These are phyloP conservation scores for Diaporthe sp. DNA, from an alignment of 2,329 filamentous ascomycete species.

Conservation along the genomic window DNA sequence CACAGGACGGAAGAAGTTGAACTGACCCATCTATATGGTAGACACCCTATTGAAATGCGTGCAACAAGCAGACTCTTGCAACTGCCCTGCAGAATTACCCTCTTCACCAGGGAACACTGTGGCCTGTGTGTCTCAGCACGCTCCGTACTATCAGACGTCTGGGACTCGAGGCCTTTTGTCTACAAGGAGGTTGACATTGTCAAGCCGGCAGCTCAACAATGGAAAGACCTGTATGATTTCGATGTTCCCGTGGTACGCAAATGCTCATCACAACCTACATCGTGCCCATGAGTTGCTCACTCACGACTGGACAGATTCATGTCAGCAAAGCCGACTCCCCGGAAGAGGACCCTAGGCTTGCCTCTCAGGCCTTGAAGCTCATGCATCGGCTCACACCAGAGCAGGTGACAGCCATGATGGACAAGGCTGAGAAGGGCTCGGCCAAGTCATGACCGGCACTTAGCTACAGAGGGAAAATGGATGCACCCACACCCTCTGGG, in stretches of 20 bases:
- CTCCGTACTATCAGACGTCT: conserved; percentile 76
- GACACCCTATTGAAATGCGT: conserved; percentile 59
- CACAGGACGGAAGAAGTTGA: neutral
- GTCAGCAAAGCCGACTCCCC: conserved; percentile 70
- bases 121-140: conserved; percentile 79
- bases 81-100: conserved; percentile 74
- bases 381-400: conserved; percentile 83
- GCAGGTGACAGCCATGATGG: conserved; percentile 78
- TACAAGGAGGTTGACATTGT: conserved; percentile 80
- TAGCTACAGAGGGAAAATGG: no score
- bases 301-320: conserved; percentile 63
- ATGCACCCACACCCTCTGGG: no score
- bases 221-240: conserved; percentile 84
- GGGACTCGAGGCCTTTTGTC: conserved; percentile 75
- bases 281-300: neutral
- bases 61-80: conserved; percentile 64
- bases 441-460: conserved; percentile 10
- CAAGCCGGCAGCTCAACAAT: conserved; percentile 71
- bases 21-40: neutral
- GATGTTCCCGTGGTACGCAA: conserved; percentile 81
- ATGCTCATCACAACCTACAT: neutral
- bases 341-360: conserved; percentile 67
- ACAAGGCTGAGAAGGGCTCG: conserved; percentile 62
- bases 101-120: conserved; percentile 82
- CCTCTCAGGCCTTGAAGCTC: conserved; percentile 75